A percentile compares a stretch with the other conserved stretches of the same genome.
phyloP scores from a whole-genome alignment of 345 rosid genomes.

The Sonneratia caseolaris region DNA sequence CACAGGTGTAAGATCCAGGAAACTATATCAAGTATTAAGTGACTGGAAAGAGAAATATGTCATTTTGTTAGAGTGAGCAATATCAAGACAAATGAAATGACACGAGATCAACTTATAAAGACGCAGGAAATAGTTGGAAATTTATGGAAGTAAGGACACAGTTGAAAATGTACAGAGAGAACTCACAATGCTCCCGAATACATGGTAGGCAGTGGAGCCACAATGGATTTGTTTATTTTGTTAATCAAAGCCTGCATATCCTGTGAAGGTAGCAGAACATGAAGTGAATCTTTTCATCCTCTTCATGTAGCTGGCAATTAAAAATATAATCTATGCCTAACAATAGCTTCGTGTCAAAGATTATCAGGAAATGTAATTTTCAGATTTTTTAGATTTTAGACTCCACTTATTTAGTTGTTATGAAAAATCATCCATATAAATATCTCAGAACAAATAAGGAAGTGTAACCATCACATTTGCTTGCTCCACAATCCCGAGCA shows the following conservation, averaged over 20 bases:
- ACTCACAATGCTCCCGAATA: conserved; percentile 85
- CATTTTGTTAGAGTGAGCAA: background rate
- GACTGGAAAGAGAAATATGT: background rate
- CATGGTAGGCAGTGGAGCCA: conserved; percentile 86
- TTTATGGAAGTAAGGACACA: no score
- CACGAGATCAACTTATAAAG: no score
- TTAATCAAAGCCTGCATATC: conserved; percentile 85
- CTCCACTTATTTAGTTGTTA: no score
- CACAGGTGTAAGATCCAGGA: background rate
- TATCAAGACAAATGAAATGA: background rate
- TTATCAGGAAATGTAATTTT: background rate
- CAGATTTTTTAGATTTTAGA: background rate
- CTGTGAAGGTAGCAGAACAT: conserved; percentile 22
- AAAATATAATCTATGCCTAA: no score
- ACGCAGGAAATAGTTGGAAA: no score
- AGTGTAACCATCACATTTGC: no score
- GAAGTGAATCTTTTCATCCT: background rate
- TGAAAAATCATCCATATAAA: no score
- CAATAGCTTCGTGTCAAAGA: background rate
- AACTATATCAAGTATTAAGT: background rate
- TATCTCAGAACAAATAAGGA: no score
- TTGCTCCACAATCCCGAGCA: no score
- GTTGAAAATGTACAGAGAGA: background rate
- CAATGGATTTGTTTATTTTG: conserved; percentile 79
- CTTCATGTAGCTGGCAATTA: background rate